Evolutionary conservation across 768 basidiomycete species (phyloP), one percentile per base, ranked within the genome.

Genomic region (Clitopilus passeckerianus): DNA sequence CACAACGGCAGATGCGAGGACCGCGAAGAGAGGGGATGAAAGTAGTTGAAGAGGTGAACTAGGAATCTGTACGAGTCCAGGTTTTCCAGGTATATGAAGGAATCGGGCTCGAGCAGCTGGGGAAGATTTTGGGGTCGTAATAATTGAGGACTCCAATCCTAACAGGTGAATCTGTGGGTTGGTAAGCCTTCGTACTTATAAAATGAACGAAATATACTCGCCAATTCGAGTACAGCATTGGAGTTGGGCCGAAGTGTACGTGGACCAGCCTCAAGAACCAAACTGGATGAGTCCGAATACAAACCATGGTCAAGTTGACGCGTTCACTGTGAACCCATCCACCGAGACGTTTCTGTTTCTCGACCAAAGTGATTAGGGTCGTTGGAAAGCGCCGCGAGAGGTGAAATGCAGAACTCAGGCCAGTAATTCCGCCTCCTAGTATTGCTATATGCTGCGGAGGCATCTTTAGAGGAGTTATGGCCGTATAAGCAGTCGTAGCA

Each of bases 251-350:
- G 74, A 30, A 99, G 75, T 15, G 92, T 95, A 41, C 95, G 77
- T 23, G 96, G 95, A 1, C 96, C 96, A 22, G 83, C 80, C 75
- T 99, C 96, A 3, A 91, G 68, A 9, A 94, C 79, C 12, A 73
- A 75, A 6, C 68, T 69, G 52, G 63, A 54, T 15, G 68, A 65
- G 16, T 65, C 58, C 5, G 71, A 67, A 5, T 44, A 56, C 20
- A 56, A 56, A 5, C 62, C 53, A 33, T 63, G 55, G 5, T 65
- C 67, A 8, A 90, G 63, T 7, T 73, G 63, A 87, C 77, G 16
- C 80, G 79, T 58, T 85, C 79, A 54, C 82, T 89, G 56, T 74
- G 77, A 0, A 93, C 82, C 95, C 95, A 98, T n/a, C 96, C 96
- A 12, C 96, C 96, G 5, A 89, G 70, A 1, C 84, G 76, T 0